Base-by-base conservation (phyloP, 2,329 filamentous ascomycete species). In the Metarhizium anisopliae region DNA sequence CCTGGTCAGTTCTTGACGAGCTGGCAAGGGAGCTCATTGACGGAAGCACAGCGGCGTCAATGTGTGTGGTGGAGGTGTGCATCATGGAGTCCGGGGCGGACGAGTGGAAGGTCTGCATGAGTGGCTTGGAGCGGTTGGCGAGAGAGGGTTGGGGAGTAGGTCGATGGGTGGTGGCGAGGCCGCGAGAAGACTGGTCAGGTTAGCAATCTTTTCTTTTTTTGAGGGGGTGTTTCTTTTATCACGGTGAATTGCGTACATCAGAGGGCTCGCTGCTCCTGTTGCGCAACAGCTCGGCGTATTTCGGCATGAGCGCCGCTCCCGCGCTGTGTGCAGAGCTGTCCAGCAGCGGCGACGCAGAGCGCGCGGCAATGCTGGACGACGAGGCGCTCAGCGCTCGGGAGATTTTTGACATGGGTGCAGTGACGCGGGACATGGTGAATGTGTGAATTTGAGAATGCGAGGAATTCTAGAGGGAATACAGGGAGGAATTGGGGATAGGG, bases 71-170 rank as follows among this genome's bases (percentile, higher is more conserved):
- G 32, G 71, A 64, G 11, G 68, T 62, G 14, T 73, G 67, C 3
- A 74, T 69, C n/a, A 75, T 72, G 55, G 75, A 73, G 16, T 16
- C 38, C 38, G 77, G 67, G 6, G 76, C 68, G 18, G 77, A 74
- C 25, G 76, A 75, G 63, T 74, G 72, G 73, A 85, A 85, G 64
- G 79, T 81, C 71, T 86, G 83, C 82, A 86, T 85, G 55, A 85
- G 70, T 45, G 81, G 82, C 63, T 78, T 71, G 57, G 71, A 70
- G 60, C 75, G 75, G 65, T 71, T 68, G 66, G 71, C 61, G 62
- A 74, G 67, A 58, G 76, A 70, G 59, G 73, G 72, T 55, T 73
- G 72, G 29, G 74, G 72, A 8, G 73, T 74, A 51, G 77, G 76
- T 54, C 76, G 75, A 65, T 79, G 76, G 55, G 74, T 70, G 58